These are phyloP conservation scores for Anaeromyces robustus DNA, from an alignment of 192 early-diverging fungal genomes.

Conservation along the genomic window DNA sequence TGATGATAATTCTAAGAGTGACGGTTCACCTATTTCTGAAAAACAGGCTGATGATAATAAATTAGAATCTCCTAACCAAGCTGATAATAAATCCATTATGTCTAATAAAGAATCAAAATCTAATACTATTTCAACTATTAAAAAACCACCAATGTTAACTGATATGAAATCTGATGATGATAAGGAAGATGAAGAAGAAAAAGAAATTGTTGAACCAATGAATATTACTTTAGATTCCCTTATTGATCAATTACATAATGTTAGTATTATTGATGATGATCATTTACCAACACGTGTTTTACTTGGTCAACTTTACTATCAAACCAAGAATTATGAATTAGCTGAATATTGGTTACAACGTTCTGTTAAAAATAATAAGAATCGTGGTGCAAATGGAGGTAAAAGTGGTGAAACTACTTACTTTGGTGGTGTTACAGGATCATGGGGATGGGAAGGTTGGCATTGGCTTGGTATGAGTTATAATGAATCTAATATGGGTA, in stretches of 20 bases:
- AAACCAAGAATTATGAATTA: slow-evolving; percentile 7
- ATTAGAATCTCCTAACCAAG: slow-evolving; percentile 2
- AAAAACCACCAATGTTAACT: neutral
- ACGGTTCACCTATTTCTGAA: too few species aligned
- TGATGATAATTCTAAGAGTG: too few species aligned
- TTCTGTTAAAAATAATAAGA: slow-evolving; percentile 17
- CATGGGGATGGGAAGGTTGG: slow-evolving; percentile 26
- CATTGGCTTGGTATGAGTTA: slow-evolving; percentile 9
- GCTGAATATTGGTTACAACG: slow-evolving; percentile 21
- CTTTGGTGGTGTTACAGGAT: slow-evolving; percentile 25
- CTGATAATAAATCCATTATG: too few species aligned
- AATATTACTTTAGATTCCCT: slow-evolving; percentile 14
- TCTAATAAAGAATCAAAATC: neutral
- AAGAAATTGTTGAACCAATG: neutral
- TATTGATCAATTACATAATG: slow-evolving; percentile 10
- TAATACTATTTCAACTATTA: neutral
- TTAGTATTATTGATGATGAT: slow-evolving; percentile 19
- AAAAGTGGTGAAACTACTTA: slow-evolving; percentile 10
- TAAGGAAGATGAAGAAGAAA: neutral
- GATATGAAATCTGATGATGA: slow-evolving; percentile 1
- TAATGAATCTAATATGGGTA: neutral
- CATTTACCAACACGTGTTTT: slow-evolving; percentile 24
- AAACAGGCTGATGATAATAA: too few species aligned
- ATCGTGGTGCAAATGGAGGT: slow-evolving; percentile 18
- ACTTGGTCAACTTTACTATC: slow-evolving; percentile 17